Evolutionary conservation across 148 eudicot species (phyloP).

Genomic region (Heliosperma pusillum): DNA sequence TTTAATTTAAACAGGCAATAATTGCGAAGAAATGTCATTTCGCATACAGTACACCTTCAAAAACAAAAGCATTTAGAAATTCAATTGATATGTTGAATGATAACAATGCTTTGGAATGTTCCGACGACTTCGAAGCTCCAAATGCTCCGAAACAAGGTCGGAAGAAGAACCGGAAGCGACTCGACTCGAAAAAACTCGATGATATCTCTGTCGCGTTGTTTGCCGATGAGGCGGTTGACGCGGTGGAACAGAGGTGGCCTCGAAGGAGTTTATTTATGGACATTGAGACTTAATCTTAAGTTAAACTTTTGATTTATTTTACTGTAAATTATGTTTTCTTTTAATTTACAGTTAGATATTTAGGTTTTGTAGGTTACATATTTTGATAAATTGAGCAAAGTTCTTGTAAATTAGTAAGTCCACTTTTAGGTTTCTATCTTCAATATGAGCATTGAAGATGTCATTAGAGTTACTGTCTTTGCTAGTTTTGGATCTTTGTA

Average conservation of each 20-base stretch:
- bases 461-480: not conserved
- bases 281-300: not conserved
- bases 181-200: conserved; percentile 38
- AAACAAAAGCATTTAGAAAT: conserved; percentile 37
- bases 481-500: not conserved
- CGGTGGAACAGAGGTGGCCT: conserved; percentile 29
- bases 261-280: conserved; percentile 34
- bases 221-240: conserved; percentile 22
- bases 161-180: conserved; percentile 28
- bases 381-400: not conserved
- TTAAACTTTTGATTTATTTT: not conserved
- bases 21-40: conserved; percentile 63
- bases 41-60: conserved; percentile 60
- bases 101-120: not conserved
- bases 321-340: conserved; percentile 3
- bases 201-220: conserved; percentile 57
- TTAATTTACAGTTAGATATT: conserved; percentile 7
- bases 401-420: conserved; percentile 5
- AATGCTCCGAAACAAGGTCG: conserved; percentile 58
- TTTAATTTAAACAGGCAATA: conserved; percentile 36
- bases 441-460: conserved; percentile 61
- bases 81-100: conserved; percentile 28
- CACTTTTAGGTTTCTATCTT: conserved; percentile 28
- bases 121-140: conserved; percentile 38
- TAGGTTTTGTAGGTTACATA: conserved; percentile 18